Evolutionary conservation across 345 rosid genomes (phyloP).

Genomic region (Diplotaxis tenuifolia): DNA sequence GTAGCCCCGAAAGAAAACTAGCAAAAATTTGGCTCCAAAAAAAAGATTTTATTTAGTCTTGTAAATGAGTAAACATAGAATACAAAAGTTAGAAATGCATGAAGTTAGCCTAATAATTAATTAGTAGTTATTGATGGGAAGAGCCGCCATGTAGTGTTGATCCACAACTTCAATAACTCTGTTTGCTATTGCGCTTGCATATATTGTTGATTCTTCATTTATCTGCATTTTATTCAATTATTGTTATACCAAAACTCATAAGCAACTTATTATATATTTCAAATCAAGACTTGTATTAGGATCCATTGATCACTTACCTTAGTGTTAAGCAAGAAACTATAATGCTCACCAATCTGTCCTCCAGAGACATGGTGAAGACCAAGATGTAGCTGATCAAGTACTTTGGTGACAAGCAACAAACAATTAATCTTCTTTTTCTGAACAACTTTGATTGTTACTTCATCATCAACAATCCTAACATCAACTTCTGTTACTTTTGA

Average conservation of each 20-base stretch:
- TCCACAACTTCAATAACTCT: constrained; percentile 45
- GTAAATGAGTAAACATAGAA: background rate
- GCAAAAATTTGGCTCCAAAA: background rate
- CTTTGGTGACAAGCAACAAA: constrained; percentile 68
- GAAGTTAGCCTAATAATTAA: background rate
- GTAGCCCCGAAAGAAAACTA: background rate
- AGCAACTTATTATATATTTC: background rate
- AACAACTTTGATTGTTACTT: constrained; percentile 79
- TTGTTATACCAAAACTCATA: constrained; percentile 1
- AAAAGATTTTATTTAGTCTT: background rate
- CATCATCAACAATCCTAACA: constrained; percentile 78
- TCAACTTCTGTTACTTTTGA: constrained; percentile 83
- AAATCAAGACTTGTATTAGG: background rate
- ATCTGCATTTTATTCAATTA: background rate
- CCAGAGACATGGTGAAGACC: constrained; percentile 89
- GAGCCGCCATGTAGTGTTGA: constrained; percentile 32
- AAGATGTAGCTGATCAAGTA: constrained; percentile 72
- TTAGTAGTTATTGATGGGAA: constrained; percentile 15
- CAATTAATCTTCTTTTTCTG: constrained; percentile 80
- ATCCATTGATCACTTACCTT: constrained; percentile 49
- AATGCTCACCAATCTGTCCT: constrained; percentile 80
- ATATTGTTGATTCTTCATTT: constrained; percentile 40
- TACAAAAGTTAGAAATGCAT: background rate
- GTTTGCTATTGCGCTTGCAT: constrained; percentile 50
- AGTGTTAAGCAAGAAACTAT: constrained; percentile 73